Evolutionary conservation across 164 flowering plant species (phyloP), one percentile per base, ranked within the genome.

Genomic region (Macadamia tetraphylla): DNA sequence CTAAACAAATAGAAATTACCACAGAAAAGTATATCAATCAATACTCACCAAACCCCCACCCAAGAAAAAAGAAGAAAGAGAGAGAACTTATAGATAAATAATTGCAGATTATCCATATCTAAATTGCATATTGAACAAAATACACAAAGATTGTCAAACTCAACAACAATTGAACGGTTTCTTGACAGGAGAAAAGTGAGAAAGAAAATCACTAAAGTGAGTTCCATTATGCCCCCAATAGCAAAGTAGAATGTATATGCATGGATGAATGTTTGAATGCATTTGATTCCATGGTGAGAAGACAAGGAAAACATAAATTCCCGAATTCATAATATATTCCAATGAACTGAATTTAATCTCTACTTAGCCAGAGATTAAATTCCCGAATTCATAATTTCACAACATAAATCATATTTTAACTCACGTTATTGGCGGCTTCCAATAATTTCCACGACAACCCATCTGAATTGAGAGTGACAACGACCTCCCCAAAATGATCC

Each of bases 401-500:
- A 9, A 46, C 13, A 13, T 6, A 59, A 30, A 30, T n/a, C 43
- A 42, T 35, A 51, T 10, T 14, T 9, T 51, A 66, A 60, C 83
- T 81, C 67, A 91, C 92, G 60, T 75, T 67, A 66, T 66, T 18
- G 0, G 14, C 13, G 64, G 84, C 44, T 29, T 77, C 84, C 59
- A 75, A 75, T 65, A 66, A 71, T 71, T 84, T 80, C 96, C 98
- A 94, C 2, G 85, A 87, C 77, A 94, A 74, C 66, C 85, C 86
- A 79, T 83, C 73, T 43, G 89, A 72, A 75, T 86, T 71, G 35
- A 76, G 74, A 44, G 83, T 73, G 55, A 88, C 83, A 71, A 69
- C 60, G 18, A 88, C 97, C 73, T 84, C 87, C 56, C 97, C 96
- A 29, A 81, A 84, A 51, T 72, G 80, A 77, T 91, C 97, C 84